Base-by-base conservation (phyloP, 2,329 filamentous ascomycete genomes). In the Dactylellina cionopaga region DNA sequence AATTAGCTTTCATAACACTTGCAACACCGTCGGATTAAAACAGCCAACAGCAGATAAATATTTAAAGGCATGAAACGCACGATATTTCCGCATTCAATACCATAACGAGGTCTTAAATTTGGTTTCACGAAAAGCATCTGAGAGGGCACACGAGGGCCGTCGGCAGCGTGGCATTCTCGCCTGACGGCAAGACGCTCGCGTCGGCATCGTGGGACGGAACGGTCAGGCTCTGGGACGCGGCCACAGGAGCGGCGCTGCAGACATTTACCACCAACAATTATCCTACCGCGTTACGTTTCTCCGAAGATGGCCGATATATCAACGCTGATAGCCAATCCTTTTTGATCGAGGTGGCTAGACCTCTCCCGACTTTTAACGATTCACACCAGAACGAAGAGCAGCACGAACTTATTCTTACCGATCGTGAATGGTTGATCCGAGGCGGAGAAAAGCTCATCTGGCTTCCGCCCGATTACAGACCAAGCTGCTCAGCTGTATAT, bases 201-300 rank as follows among this genome's bases (percentile, higher is more conserved):
- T n/a, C n/a, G n/a, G n/a, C n/a, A n/a, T n/a, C n/a, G n/a, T n/a
- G n/a, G n/a, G n/a, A n/a, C n/a, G n/a, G n/a, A n/a, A n/a, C n/a
- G n/a, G n/a, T n/a, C n/a, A n/a, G n/a, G n/a, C n/a, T n/a, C n/a
- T n/a, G n/a, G n/a, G n/a, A n/a, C n/a, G n/a, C n/a, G n/a, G 41
- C 71, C 27, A 41, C 24, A 76, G 78, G 31, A 35, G 31, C 31
- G 31, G 6, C 31, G 31, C 31, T 35, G 31, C 13, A 35, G 6
- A 35, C 31, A 6, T 35, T 35, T 35, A 13, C 13, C 13, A 35
- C 31, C 6, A 13, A 6, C 6, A 35, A 35, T 35, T 6, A 6
- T 35, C 6, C 31, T 13, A 13, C 31, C 6, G 13, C 31, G 13
- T 35, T 35, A 33, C 33, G 1, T 19, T 51, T 51, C 15, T 51